Evolutionary conservation across 2,329 filamentous ascomycete species (phyloP).

Genomic region (Hypoxylon rubiginosum): DNA sequence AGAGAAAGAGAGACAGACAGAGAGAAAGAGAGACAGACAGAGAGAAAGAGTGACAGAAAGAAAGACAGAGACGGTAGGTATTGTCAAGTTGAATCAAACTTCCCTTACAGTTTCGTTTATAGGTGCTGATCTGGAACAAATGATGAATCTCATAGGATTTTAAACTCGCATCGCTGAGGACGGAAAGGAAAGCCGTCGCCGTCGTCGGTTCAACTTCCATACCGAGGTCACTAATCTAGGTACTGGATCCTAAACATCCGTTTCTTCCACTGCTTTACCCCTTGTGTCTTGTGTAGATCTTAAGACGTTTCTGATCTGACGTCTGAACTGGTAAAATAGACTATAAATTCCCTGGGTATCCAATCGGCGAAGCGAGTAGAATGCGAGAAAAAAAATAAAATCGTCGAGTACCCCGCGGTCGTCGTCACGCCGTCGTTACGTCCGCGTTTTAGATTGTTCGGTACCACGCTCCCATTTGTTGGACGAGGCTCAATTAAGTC

Average conservation of each 20-base stretch:
- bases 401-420: not conserved
- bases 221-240: no score
- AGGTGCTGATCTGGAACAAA: not conserved
- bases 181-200: no score
- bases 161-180: no score
- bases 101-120: not conserved
- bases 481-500: not conserved
- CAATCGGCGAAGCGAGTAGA: not conserved
- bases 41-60: no score
- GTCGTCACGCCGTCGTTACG: not conserved
- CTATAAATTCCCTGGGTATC: not conserved
- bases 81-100: no score
- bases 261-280: not conserved
- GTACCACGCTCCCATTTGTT: not conserved
- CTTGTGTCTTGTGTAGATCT: not conserved
- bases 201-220: not conserved
- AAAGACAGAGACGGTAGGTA: no score
- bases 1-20: no score
- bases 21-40: no score
- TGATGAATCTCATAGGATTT: not conserved
- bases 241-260: not conserved
- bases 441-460: not conserved
- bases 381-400: no score
- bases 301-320: not conserved
- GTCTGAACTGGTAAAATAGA: not conserved